Evolutionary conservation across 768 basidiomycete species (phyloP).

Genomic region (Amanita brunnescens): DNA sequence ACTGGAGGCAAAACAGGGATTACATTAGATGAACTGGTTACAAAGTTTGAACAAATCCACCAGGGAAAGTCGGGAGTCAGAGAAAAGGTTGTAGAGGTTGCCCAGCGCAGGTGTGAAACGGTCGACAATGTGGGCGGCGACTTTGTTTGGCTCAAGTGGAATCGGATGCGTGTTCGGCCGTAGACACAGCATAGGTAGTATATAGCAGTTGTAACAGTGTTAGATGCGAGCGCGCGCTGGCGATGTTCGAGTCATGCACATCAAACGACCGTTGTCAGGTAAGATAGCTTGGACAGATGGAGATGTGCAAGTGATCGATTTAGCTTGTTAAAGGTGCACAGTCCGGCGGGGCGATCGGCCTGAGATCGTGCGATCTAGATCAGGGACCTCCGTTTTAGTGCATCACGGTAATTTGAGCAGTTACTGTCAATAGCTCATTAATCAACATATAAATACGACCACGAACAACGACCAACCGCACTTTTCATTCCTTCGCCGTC

Average conservation of each 20-base stretch:
- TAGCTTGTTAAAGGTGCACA: not conserved
- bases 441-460: slow-evolving; percentile 18
- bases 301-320: not conserved
- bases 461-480: not conserved
- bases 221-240: not conserved
- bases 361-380: slow-evolving; percentile 3
- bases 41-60: slow-evolving; percentile 40
- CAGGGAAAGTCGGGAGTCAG: slow-evolving; percentile 52
- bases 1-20: slow-evolving; percentile 54
- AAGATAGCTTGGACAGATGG: not conserved
- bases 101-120: slow-evolving; percentile 55
- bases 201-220: not conserved
- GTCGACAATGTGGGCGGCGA: slow-evolving; percentile 53
- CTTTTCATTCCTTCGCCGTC: slow-evolving; percentile 3
- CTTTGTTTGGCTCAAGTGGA: slow-evolving; percentile 56
- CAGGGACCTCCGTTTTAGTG: not conserved
- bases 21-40: slow-evolving; percentile 54
- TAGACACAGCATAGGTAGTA: slow-evolving; percentile 1
- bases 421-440: slow-evolving; percentile 9
- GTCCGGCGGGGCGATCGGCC: not conserved
- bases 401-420: slow-evolving; percentile 4
- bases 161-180: slow-evolving; percentile 20
- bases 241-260: not conserved
- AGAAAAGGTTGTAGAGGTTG: slow-evolving; percentile 74
- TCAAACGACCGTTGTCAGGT: slow-evolving; percentile 1